These are phyloP conservation scores for Skeletonema potamos DNA, from an alignment of 108 stramenopile genomes.

Conservation along the genomic window DNA sequence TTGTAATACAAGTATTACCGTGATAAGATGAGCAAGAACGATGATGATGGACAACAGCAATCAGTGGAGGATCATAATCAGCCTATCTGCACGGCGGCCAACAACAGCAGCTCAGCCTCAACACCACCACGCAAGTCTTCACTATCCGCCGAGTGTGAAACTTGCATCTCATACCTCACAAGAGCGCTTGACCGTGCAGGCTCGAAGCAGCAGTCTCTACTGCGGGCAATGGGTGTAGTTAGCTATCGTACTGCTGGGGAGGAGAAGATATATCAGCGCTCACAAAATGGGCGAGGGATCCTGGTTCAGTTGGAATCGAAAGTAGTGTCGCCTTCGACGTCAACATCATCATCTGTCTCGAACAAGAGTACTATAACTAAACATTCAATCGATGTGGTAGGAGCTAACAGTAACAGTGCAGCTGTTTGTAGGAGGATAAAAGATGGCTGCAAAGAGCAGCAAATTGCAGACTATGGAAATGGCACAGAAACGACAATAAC, in stretches of 20 bases:
- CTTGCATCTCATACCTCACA: constrained; percentile 16
- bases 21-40: neutral
- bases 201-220: constrained; percentile 7
- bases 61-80: neutral
- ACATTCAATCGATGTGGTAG: constrained; percentile 4
- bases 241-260: neutral
- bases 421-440: neutral
- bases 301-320: neutral
- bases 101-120: neutral
- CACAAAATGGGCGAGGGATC: neutral
- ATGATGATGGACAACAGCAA: neutral
- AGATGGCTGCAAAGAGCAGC: neutral
- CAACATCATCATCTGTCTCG: neutral
- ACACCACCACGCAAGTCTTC: neutral
- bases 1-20: too few species aligned
- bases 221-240: constrained; percentile 12
- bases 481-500: neutral
- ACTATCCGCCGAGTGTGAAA: constrained; percentile 9
- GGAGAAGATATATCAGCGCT: neutral
- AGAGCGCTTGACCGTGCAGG: constrained; percentile 12
- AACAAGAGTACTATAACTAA: constrained; percentile 8
- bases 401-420: neutral
- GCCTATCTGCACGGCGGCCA: neutral
- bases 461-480: neutral
- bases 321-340: neutral